Base-by-base conservation (phyloP, 116 monocot genomes). In the Posidonia oceanica region DNA sequence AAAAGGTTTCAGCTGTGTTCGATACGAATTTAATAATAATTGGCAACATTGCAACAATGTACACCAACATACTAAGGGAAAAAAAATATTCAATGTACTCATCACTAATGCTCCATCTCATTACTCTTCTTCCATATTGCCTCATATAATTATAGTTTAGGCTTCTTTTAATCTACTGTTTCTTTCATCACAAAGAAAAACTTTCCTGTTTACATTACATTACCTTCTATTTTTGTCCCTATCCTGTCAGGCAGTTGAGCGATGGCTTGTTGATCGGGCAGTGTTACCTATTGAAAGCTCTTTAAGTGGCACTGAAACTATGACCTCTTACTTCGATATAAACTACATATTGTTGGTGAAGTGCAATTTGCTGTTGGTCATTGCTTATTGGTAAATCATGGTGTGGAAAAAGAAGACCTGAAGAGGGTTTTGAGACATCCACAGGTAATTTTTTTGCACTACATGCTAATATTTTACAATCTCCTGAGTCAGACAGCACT, bases 241-340 rank as follows among this genome's bases (percentile, higher is more conserved):
- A 5, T 60, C 53, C 18, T 71, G 69, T 68, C 77, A 94, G 97
- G 89, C 92, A 74, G 92, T 89, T 63, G 97, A 97, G 57, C 68
- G 77, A 18, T 87, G 89, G 83, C 74, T 80, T 74, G 97, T 84
- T 77, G 97, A 97, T 81, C 80, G 92, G 36, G 92, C 97, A 36
- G 97, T 97, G 74, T 75, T 97, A 66, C 97, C 97, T 5, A 87
- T 92, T 82, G 97, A 97, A 74, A 97, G 92, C 67, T 97, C 97
- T 52, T 62, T 97, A 71, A 89, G 89, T 52, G 97, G 97, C 48
- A 97, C 68, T 79, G 87, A 11, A 97, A 97, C 63, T 91, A 89
- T 63, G 91, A 91, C 38, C 89, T 91, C 62, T 68, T 97, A 76
- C 89, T 91, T 66, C 77, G 82, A 13, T 80, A 97, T 72, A 87